These are phyloP conservation scores for Citrullus amarus DNA, from an alignment of 306 rosid species.

Conservation along the genomic window DNA sequence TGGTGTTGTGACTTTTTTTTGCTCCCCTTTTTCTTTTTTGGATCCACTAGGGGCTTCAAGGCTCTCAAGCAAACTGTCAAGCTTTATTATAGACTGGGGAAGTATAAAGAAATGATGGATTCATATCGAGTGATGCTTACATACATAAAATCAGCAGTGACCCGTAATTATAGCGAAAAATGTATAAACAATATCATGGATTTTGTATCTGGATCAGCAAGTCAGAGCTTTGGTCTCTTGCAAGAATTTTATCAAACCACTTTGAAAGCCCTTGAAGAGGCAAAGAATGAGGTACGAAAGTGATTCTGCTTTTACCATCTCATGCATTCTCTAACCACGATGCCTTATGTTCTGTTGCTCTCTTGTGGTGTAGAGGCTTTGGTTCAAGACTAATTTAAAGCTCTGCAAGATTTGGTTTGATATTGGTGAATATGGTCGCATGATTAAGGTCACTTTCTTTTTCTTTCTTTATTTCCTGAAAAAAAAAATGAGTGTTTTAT, in stretches of 20 bases:
- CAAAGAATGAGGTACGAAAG: constrained; percentile 76
- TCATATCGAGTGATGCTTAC: constrained; percentile 96
- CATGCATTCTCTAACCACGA: not conserved
- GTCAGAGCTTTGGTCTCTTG: constrained; percentile 82
- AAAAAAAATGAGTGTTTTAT: not conserved
- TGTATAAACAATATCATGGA: constrained; percentile 98
- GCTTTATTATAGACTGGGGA: constrained; percentile 83
- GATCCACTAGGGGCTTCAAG: constrained; percentile 68
- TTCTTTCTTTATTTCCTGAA: not conserved
- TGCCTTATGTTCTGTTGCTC: not conserved
- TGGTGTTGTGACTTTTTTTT: not conserved
- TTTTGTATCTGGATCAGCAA: constrained; percentile 93
- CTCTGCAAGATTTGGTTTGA: constrained; percentile 99
- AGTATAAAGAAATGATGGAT: constrained; percentile 92
- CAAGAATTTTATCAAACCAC: constrained; percentile 97
- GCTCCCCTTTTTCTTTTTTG: not conserved
- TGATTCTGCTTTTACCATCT: not conserved
- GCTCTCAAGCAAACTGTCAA: constrained; percentile 96
- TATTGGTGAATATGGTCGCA: constrained; percentile 94
- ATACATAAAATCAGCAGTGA: constrained; percentile 93
- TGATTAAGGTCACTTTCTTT: constrained; percentile 62
- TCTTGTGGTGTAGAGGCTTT: constrained; percentile 56
- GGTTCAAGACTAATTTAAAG: constrained; percentile 98
- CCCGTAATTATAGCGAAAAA: constrained; percentile 89
- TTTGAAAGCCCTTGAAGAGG: constrained; percentile 91